Base-by-base conservation (phyloP, 441 rosid species). In the Erysimum pusillum region DNA sequence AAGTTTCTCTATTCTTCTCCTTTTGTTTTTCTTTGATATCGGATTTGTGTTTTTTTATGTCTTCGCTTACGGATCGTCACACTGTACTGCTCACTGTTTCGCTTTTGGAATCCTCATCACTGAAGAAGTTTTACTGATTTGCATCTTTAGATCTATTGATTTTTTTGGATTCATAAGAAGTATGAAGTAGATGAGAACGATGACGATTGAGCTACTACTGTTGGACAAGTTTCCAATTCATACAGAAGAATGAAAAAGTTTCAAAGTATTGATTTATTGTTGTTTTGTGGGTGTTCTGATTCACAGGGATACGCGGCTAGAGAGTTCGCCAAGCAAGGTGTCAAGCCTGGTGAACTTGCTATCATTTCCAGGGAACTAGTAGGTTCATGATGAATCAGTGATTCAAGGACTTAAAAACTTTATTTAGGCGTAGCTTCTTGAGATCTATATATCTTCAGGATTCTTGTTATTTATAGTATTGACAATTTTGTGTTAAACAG, bases 341-440 rank as follows among this genome's bases (percentile, higher is more conserved):
- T 93, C 31, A 84, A 86, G 72, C 92, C 91, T 20, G 97, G 95
- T 14, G 96, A 93, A 75, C 83, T 95, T 58, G 96, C 97, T 8
- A 81, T 95, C 74, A 89, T 95, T 81, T 91, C 98, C 36, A 90
- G 85, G 73, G 99, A 95, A 75, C 81, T 87, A 5, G 97, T 93
- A 81, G 39, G 90, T 67, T 74, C 22, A 2, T 63, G 17, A 73
- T 53, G 4, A 13, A 3, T 3, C 42, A 57, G 9, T 38, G 38
- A 53, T 13, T 36, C 14, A 25, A 45, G 28, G 25, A 48, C 53
- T 17, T 48, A n/a, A 44, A 25, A 25, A 25, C 38, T 63, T 14
- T 18, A 22, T 22, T 28, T 35, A 20, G n/a, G 12, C 9, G 15
- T 28, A 57, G 38, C 12, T 45, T 59, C 54, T 69, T 15, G 10